These are phyloP conservation scores for Suhomyces faveliae DNA, from an alignment of 805 yeast genomes.

Conservation along the genomic window DNA sequence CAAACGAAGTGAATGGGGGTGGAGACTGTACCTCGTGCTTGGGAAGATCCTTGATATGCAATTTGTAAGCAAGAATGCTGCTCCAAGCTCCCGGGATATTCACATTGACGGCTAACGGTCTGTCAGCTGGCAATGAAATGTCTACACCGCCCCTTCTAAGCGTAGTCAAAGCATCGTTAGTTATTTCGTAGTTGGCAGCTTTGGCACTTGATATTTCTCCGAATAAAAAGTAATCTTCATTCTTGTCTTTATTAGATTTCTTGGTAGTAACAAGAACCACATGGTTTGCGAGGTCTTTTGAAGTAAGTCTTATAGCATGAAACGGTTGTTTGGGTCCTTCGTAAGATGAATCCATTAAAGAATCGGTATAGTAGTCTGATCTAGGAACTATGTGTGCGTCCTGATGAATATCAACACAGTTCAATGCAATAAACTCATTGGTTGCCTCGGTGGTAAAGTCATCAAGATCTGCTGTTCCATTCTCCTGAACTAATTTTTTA, in stretches of 20 bases:
- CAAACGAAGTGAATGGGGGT: constrained; percentile 52
- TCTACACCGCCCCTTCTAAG: constrained; percentile 41
- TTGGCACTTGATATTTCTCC: constrained; percentile 33
- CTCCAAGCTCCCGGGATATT: constrained; percentile 59
- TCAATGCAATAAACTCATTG: constrained; percentile 31
- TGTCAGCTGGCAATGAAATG: constrained; percentile 40
- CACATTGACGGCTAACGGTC: constrained; percentile 47
- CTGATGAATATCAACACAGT: constrained; percentile 46
- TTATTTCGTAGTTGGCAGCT: constrained; percentile 23
- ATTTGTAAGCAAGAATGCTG: constrained; percentile 55
- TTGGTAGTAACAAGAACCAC: constrained; percentile 52
- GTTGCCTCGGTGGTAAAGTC: constrained; percentile 42
- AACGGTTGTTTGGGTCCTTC: constrained; percentile 53
- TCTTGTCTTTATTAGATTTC: constrained; percentile 16
- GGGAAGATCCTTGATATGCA: constrained; percentile 21
- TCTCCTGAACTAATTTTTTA: constrained; percentile 9
- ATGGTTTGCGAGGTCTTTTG: constrained; percentile 39
- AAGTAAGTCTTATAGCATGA: constrained; percentile 44
- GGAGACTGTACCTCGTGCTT: constrained; percentile 6
- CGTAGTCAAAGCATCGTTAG: constrained; percentile 33
- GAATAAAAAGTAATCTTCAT: constrained; percentile 30
- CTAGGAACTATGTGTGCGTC: constrained; percentile 49
- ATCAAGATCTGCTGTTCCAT: constrained; percentile 12
- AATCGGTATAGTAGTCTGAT: constrained; percentile 36
- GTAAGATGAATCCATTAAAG: constrained; percentile 52